phyloP scores from a whole-genome alignment of 495 filamentous ascomycete genomes.

The Annulohypoxylon stygium region DNA sequence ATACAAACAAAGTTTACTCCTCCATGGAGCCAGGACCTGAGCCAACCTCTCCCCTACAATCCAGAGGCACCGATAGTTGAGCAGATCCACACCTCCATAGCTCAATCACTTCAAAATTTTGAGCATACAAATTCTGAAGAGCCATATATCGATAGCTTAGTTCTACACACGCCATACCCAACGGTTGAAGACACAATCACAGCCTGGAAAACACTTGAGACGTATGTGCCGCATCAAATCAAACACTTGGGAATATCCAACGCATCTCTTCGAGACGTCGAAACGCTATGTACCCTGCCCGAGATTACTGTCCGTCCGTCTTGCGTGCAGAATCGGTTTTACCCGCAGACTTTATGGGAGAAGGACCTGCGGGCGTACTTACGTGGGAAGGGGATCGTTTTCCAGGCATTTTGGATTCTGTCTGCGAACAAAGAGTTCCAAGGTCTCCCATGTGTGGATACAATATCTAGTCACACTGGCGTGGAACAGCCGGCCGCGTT shows the following conservation, averaged over 20 bases:
- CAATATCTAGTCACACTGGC: constrained; percentile 64
- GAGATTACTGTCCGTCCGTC: constrained; percentile 58
- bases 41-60: constrained; percentile 70
- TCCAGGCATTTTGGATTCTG: constrained; percentile 86
- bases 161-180: constrained; percentile 78
- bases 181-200: constrained; percentile 69
- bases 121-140: constrained; percentile 53
- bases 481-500: constrained; percentile 67
- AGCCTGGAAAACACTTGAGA: constrained; percentile 73
- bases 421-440: constrained; percentile 74
- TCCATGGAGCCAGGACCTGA: constrained; percentile 68
- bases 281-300: constrained; percentile 55
- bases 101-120: constrained; percentile 77
- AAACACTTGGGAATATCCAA: constrained; percentile 82
- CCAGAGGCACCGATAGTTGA: constrained; percentile 62
- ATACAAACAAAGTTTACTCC: constrained; percentile 88
- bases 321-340: constrained; percentile 83
- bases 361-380: constrained; percentile 72
- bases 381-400: constrained; percentile 68
- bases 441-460: constrained; percentile 62
- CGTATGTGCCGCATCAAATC: constrained; percentile 72
- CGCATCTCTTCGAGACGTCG: constrained; percentile 66
- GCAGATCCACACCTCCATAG: constrained; percentile 75
- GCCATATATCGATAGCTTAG: constrained; percentile 77
- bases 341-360: constrained; percentile 71